Percentiles rank a stretch among this genome's conserved stretches.
Conservation (phyloP, 192 early-diverging fungal genomes). For the Gaertneriomyces semiglobifer region DNA sequence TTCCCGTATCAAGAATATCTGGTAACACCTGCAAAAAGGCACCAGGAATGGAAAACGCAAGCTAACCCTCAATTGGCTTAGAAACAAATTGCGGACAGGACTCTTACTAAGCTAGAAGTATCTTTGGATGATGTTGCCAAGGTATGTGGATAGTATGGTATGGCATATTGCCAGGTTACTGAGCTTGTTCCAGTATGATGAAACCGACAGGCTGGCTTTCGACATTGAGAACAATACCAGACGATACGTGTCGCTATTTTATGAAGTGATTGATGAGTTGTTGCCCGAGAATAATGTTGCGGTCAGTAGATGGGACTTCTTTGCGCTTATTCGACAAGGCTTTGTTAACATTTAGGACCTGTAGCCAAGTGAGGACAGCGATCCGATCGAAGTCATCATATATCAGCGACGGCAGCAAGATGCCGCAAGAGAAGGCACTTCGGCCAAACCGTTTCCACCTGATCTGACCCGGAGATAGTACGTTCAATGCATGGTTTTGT, state of each 20-base stretch:
- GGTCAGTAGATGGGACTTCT: constrained; percentile 17
- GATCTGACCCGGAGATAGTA: constrained; percentile 84
- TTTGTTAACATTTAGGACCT: not conserved
- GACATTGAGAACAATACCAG: constrained; percentile 83
- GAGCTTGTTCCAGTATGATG: constrained; percentile 30
- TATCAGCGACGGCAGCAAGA: constrained; percentile 71
- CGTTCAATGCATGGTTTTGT: constrained; percentile 25
- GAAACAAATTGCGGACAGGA: constrained; percentile 36
- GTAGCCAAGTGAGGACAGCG: constrained; percentile 55
- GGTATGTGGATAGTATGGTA: constrained; percentile 4
- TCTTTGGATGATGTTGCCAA: constrained; percentile 46
- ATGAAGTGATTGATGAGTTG: constrained; percentile 67
- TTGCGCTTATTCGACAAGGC: too few species aligned
- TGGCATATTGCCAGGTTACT: not conserved
- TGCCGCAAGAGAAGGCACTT: constrained; percentile 23
- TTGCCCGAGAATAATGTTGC: constrained; percentile 38
- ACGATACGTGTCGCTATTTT: constrained; percentile 79
- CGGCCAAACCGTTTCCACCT: constrained; percentile 64
- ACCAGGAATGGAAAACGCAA: not conserved
- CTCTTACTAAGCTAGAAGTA: constrained; percentile 33
- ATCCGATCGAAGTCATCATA: constrained; percentile 87
- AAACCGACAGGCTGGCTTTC: constrained; percentile 33
- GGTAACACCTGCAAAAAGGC: constrained; percentile 15
- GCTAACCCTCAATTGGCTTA: not conserved
- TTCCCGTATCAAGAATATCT: constrained; percentile 38